A percentile compares a stretch with the other conserved stretches of the same genome.
Evolutionary conservation across 768 basidiomycete species (phyloP).

Genomic region (Boletus rex-veris): DNA sequence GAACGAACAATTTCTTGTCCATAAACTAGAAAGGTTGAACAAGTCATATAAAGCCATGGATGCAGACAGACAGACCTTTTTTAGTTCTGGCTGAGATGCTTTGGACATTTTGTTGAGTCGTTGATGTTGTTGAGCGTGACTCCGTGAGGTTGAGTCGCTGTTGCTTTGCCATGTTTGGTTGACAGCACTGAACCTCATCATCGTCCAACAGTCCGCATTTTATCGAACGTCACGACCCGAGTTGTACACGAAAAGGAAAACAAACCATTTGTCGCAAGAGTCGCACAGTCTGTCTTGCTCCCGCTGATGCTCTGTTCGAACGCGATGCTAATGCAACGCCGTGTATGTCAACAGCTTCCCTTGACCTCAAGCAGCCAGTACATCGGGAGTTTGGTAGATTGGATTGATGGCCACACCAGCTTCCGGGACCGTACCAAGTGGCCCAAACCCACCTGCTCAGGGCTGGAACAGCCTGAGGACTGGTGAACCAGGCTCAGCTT

Average conservation of each 20-base stretch:
- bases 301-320: neutral
- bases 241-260: neutral
- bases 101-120: constrained; percentile 64
- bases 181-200: neutral
- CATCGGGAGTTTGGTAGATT: neutral
- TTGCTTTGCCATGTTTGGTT: constrained; percentile 35
- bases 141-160: neutral
- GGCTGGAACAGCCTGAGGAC: constrained; percentile 37
- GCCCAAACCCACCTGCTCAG: constrained; percentile 26
- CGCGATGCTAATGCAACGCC: constrained; percentile 9
- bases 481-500: constrained; percentile 48
- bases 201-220: neutral
- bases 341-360: constrained; percentile 5
- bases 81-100: constrained; percentile 95
- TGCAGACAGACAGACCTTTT: constrained; percentile 67
- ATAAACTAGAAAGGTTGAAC: constrained; percentile 64
- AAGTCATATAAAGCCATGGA: neutral
- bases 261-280: neutral
- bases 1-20: constrained; percentile 96
- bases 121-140: neutral
- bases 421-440: constrained; percentile 27
- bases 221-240: neutral
- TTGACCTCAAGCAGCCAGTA: constrained; percentile 1
- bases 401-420: constrained; percentile 44
- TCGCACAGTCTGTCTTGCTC: constrained; percentile 14